Percentiles rank a stretch among this genome's conserved stretches.
Evolutionary conservation across 2,329 filamentous ascomycete genomes (phyloP).

Genomic region (Microascus cirrosus): DNA sequence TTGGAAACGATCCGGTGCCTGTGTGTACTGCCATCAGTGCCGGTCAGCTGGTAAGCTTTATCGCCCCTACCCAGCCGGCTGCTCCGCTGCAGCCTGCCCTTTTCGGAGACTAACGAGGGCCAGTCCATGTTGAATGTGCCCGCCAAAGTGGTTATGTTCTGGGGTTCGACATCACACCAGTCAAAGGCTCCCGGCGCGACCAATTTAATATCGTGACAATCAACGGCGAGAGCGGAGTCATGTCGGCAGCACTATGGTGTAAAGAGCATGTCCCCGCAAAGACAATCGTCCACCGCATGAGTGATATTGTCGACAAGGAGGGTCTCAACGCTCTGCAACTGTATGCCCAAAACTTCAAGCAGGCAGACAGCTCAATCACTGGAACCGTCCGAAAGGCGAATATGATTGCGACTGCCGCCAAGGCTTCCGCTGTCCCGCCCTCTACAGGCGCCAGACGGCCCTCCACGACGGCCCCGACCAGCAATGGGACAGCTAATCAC

Average conservation of each 20-base stretch:
- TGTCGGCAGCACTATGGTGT: slow-evolving; percentile 84
- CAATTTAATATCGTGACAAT: slow-evolving; percentile 70
- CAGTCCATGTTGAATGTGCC: slow-evolving; percentile 84
- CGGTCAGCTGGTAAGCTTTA: slow-evolving; percentile 32
- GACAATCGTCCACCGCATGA: slow-evolving; percentile 64
- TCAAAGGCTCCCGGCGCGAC: slow-evolving; percentile 81
- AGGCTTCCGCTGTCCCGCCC: slow-evolving; percentile 26
- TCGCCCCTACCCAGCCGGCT: too few species aligned
- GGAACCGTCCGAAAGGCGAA: slow-evolving; percentile 91
- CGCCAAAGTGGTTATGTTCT: slow-evolving; percentile 72
- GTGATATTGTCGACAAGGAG: slow-evolving; percentile 52
- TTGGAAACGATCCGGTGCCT: slow-evolving; percentile 64
- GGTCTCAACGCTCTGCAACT: slow-evolving; percentile 66
- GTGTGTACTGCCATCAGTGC: slow-evolving; percentile 71
- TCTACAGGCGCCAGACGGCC: slow-evolving; percentile 34
- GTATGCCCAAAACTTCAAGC: slow-evolving; percentile 84
- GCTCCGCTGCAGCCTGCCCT: too few species aligned
- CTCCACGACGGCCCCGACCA: slow-evolving; percentile 36
- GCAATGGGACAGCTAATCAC: slow-evolving; percentile 13
- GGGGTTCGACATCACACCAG: slow-evolving; percentile 81
- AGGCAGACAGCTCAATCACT: slow-evolving; percentile 81
- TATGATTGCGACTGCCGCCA: slow-evolving; percentile 55
- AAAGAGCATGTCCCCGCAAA: slow-evolving; percentile 72
- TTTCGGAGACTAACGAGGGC: slow-evolving; percentile 9
- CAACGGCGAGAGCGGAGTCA: slow-evolving; percentile 68